phyloP scores from a whole-genome alignment of 23 red algal species.

The Gracilaria caudata region DNA sequence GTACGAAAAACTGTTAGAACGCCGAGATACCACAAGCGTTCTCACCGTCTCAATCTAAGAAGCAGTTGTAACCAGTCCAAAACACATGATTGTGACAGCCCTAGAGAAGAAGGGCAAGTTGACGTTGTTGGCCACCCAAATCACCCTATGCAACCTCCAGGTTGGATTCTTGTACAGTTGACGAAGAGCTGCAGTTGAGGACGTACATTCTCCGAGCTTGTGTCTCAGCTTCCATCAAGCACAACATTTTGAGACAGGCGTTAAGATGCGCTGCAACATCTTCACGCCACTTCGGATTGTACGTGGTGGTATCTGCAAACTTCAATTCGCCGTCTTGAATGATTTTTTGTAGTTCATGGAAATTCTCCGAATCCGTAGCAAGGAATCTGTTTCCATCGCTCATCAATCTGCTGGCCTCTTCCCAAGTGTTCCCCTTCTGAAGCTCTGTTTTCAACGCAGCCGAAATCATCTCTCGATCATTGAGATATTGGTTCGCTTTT shows the following conservation, averaged over 20 bases:
- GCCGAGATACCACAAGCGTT: too few species aligned
- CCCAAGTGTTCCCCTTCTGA: background rate
- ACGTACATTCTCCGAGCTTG: slow-evolving; percentile 20
- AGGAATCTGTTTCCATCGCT: slow-evolving; percentile 9
- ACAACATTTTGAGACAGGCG: slow-evolving; percentile 16
- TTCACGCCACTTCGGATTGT: slow-evolving; percentile 23
- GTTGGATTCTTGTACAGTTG: background rate
- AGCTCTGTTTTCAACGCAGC: slow-evolving; percentile 1
- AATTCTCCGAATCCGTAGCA: slow-evolving; percentile 1
- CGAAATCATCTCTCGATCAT: slow-evolving; percentile 3
- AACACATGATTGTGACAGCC: too few species aligned
- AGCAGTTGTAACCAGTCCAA: too few species aligned
- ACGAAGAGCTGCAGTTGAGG: background rate
- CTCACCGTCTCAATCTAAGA: too few species aligned
- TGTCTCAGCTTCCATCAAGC: slow-evolving; percentile 11
- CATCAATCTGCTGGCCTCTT: background rate
- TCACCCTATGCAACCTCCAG: background rate
- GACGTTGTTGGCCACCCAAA: background rate
- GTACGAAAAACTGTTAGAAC: too few species aligned
- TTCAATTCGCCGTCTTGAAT: slow-evolving; percentile 12
- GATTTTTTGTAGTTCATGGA: background rate
- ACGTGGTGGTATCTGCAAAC: background rate
- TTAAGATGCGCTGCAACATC: slow-evolving; percentile 20
- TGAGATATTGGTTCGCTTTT: slow-evolving; percentile 20
- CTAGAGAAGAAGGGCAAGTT: background rate